phyloP scores from a whole-genome alignment of 148 eudicot genomes.

The Tetragonia tetragonoides region DNA sequence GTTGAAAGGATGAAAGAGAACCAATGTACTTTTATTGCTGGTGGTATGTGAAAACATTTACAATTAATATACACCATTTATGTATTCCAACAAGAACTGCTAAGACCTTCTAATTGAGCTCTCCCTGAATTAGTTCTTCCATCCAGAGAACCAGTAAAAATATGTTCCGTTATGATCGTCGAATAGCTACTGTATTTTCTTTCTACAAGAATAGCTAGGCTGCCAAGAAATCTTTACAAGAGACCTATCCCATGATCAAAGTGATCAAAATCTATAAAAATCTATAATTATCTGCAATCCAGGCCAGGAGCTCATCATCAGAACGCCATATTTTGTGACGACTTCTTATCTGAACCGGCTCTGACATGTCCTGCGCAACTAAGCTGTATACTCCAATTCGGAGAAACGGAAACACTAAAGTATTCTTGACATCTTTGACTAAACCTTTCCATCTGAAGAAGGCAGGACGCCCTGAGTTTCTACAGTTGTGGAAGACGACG shows the following conservation, averaged over 20 bases:
- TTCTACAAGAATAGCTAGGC: neutral
- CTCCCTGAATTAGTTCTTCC: conserved; percentile 2
- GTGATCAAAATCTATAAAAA: conserved; percentile 15
- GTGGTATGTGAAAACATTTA: conserved; percentile 9
- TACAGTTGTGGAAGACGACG: conserved; percentile 35
- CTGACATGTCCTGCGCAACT: too few species aligned
- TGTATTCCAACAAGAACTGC: neutral
- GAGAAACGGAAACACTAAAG: neutral
- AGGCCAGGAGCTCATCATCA: neutral
- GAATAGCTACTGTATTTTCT: conserved; percentile 11
- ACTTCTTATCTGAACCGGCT: too few species aligned
- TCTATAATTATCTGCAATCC: neutral
- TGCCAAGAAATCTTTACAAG: conserved; percentile 10
- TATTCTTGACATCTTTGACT: neutral
- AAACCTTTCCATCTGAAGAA: conserved; percentile 22
- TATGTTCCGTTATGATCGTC: neutral
- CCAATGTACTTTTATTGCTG: conserved; percentile 1
- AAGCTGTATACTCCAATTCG: neutral
- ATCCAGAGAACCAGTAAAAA: conserved; percentile 2
- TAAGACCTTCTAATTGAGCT: conserved; percentile 1
- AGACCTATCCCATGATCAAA: neutral
- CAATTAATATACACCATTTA: conserved; percentile 6
- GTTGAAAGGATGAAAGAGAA: neutral
- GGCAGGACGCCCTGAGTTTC: conserved; percentile 33
- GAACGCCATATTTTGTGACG: too few species aligned